phyloP scores from a whole-genome alignment of 2,329 filamentous ascomycete species.

The Monosporascus sp. region DNA sequence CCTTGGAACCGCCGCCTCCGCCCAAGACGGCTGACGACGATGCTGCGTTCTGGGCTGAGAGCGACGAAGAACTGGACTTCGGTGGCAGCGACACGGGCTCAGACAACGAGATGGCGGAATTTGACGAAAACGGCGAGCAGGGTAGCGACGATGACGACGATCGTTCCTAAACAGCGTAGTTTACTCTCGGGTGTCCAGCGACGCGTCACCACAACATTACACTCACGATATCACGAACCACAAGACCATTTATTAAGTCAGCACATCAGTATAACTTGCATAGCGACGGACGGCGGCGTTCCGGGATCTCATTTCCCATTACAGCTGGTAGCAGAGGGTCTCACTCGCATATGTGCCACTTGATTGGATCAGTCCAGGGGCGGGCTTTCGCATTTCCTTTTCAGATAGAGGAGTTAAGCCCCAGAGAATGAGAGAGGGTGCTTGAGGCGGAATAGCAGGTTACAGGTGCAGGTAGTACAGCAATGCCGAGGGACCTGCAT shows the following conservation, averaged over 20 bases:
- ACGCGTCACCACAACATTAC: not conserved
- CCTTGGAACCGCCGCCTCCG: conserved; percentile 54
- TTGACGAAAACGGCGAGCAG: conserved; percentile 49
- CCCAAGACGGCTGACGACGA: conserved; percentile 65
- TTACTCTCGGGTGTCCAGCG: not conserved
- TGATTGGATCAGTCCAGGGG: conserved; percentile 7
- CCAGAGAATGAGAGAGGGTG: conserved; percentile 1
- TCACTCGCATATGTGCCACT: conserved; percentile 2
- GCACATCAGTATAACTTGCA: conserved; percentile 21
- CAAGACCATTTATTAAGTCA: conserved; percentile 5
- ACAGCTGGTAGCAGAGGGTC: conserved; percentile 6
- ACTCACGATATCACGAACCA: not conserved
- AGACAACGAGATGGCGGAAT: conserved; percentile 56
- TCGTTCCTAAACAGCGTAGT: conserved; percentile 21
- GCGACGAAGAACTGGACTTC: conserved; percentile 72
- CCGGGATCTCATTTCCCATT: conserved; percentile 9
- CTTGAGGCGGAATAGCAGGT: not conserved
- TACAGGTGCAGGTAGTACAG: not conserved
- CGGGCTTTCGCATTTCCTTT: conserved; percentile 9
- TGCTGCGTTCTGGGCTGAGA: conserved; percentile 77
- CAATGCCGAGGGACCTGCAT: not conserved
- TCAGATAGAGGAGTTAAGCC: conserved; percentile 6
- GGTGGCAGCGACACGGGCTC: conserved; percentile 64
- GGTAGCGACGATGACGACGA: conserved; percentile 48
- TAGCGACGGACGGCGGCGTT: conserved; percentile 27